Percentiles rank a stretch among this genome's conserved stretches.
phyloP scores from a whole-genome alignment of 805 yeast genomes.

The Candida nanaspora region DNA sequence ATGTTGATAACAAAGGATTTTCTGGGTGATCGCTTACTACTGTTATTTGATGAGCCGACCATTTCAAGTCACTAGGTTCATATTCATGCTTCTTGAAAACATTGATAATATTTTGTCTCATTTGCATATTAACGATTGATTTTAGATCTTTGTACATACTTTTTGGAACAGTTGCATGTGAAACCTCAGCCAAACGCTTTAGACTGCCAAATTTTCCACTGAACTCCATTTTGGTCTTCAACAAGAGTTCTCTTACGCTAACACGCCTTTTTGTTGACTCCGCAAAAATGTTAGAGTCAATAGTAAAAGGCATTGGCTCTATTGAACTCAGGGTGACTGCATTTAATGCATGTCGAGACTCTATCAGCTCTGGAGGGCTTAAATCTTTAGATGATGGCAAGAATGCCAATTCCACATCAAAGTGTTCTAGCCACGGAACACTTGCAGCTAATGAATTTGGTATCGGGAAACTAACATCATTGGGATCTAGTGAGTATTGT shows the following conservation, averaged over 20 bases:
- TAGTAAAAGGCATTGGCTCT: conserved; percentile 29
- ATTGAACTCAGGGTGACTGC: conserved; percentile 7
- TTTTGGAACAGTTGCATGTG: conserved; percentile 4
- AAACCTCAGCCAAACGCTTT: background rate
- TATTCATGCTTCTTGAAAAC: conserved; percentile 4
- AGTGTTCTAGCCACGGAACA: background rate
- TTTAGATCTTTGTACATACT: conserved; percentile 20
- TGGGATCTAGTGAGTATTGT: background rate
- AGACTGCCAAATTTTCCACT: conserved; percentile 6
- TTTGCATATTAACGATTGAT: conserved; percentile 14
- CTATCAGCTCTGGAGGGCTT: conserved; percentile 7
- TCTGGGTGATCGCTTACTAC: too few species aligned
- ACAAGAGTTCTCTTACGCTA: background rate
- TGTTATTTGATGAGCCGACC: conserved; percentile 1
- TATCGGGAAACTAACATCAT: too few species aligned
- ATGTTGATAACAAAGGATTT: background rate
- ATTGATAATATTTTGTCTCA: conserved; percentile 4
- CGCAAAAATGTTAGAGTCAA: conserved; percentile 26
- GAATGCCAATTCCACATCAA: conserved; percentile 5
- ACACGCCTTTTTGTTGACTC: conserved; percentile 2
- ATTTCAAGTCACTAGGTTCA: background rate
- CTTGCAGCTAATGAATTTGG: background rate
- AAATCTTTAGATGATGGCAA: background rate
- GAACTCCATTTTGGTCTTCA: background rate
- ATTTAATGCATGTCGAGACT: conserved; percentile 4